Evolutionary conservation across 2,329 filamentous ascomycete genomes (phyloP).

Genomic region (Beauveria scarabaeidicola): DNA sequence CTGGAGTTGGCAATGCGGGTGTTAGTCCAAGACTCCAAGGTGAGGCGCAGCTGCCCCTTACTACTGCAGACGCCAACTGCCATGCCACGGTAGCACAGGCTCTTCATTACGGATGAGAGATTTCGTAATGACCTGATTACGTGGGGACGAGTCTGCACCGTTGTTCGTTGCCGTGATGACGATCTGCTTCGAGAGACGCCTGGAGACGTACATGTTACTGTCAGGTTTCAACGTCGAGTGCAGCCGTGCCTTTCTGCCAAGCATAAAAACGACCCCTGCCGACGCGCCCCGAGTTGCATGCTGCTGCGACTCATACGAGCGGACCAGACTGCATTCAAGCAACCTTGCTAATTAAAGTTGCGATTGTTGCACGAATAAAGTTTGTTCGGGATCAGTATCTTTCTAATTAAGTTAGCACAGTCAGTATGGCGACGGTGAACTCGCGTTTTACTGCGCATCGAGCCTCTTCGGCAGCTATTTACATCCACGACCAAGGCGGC

Average conservation of each 20-base stretch:
- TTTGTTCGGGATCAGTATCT: no score
- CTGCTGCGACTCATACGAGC: background rate
- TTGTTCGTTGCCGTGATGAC: background rate
- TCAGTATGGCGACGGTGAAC: background rate
- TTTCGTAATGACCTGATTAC: background rate
- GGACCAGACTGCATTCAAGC: no score
- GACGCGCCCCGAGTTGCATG: background rate
- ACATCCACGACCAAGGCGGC: no score
- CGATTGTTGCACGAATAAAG: background rate
- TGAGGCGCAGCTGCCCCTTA: slow-evolving; percentile 10
- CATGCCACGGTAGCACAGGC: background rate
- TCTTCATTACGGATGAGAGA: background rate
- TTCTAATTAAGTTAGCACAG: no score
- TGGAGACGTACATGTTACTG: no score
- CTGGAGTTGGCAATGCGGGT: background rate
- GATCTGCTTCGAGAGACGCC: background rate
- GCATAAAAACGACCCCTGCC: background rate
- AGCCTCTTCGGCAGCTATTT: no score
- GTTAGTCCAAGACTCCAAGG: background rate
- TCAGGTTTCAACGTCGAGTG: background rate
- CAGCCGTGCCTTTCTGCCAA: background rate
- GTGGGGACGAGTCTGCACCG: background rate
- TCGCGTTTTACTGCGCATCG: background rate
- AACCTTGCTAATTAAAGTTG: background rate
- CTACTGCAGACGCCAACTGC: background rate